These are phyloP conservation scores for Candida chilensis DNA, from an alignment of 805 yeast species.

Conservation along the genomic window DNA sequence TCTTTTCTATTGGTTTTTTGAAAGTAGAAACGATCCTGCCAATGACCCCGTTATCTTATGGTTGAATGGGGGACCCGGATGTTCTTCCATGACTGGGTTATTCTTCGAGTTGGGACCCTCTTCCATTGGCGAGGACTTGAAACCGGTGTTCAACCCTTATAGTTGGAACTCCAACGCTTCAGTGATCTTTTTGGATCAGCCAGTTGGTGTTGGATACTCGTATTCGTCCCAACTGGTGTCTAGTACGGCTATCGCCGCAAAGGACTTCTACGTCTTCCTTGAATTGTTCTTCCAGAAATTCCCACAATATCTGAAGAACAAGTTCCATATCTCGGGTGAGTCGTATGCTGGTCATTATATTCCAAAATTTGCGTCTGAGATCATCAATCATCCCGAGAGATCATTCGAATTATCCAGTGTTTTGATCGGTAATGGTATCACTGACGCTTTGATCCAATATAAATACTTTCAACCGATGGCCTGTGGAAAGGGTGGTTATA, in stretches of 20 bases:
- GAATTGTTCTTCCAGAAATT: constrained; percentile 15
- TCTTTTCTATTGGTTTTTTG: constrained; percentile 21
- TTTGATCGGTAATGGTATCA: constrained; percentile 35
- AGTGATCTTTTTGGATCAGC: constrained; percentile 16
- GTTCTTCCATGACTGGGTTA: constrained; percentile 17
- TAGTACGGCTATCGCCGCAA: constrained; percentile 10
- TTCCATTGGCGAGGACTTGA: constrained; percentile 10
- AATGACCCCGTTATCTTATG: constrained; percentile 20
- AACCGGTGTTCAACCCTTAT: constrained; percentile 16
- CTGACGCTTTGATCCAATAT: constrained; percentile 30
- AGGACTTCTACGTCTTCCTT: constrained; percentile 12
- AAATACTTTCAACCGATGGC: constrained; percentile 33
- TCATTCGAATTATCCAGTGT: constrained; percentile 26
- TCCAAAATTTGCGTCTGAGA: constrained; percentile 13
- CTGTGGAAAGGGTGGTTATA: constrained; percentile 34
- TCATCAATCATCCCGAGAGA: constrained; percentile 15
- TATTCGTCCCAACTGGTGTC: constrained; percentile 8
- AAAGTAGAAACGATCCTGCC: constrained; percentile 20
- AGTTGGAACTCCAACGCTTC: constrained; percentile 20
- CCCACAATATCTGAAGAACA: constrained; percentile 9
- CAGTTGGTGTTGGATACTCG: constrained; percentile 14
- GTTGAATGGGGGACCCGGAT: constrained; percentile 24
- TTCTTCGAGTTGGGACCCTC: constrained; percentile 22
- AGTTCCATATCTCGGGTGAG: constrained; percentile 17
- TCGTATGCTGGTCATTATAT: constrained; percentile 16